Evolutionary conservation across 2,329 filamentous ascomycete genomes (phyloP), one percentile per base, ranked within the genome.

Genomic region (Hawksworthiomyces lignivorus): DNA sequence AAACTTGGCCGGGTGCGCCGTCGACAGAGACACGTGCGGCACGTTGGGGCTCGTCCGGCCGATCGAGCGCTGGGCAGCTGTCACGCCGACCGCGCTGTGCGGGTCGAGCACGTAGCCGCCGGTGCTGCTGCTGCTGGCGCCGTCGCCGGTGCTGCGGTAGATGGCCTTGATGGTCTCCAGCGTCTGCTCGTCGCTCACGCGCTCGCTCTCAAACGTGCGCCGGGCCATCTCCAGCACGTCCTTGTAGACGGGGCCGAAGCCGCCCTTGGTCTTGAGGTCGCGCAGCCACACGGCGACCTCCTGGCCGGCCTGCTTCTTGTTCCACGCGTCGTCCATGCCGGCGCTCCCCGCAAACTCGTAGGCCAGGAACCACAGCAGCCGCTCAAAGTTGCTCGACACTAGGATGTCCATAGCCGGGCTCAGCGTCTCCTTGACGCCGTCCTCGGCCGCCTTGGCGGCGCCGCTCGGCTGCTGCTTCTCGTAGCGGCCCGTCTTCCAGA

Each of bases 361-460:
- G 2, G 87, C 83, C 21, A 97, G 70, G 70, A 87, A 96, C 90
- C 90, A 97, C 10, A 98, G 73, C 5, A 98, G 72, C 24, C 92
- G 80, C 71, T 98, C 92, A 59, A 98, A 97, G 69, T 98, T 98
- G 61, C 84, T 92, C 19, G 84, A 90, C 11, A 97, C 89, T 4
- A 97, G 72, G 51, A 97, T 97, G 62, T 98, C 92, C 92, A 98
- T 97, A 34, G 92, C 92, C 0, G 92, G 92, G 53, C 84, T 88
- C 39, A 94, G 75, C 0, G 92, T 98, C 67, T 94, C 89, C 66
- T 87, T 89, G 48, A 90, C 87, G 28, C 85, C 87, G 15, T 47
- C 49, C 14, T 17, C 30, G 33, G 79, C 77, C 52, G 77, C 70
- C 52, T 77, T 69, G 7, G 79, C 79, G 53, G 75, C 43, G 36